Evolutionary conservation across 2,329 filamentous ascomycete genomes (phyloP), one percentile per base, ranked within the genome.

Genomic region (Aspergillus sclerotialis): DNA sequence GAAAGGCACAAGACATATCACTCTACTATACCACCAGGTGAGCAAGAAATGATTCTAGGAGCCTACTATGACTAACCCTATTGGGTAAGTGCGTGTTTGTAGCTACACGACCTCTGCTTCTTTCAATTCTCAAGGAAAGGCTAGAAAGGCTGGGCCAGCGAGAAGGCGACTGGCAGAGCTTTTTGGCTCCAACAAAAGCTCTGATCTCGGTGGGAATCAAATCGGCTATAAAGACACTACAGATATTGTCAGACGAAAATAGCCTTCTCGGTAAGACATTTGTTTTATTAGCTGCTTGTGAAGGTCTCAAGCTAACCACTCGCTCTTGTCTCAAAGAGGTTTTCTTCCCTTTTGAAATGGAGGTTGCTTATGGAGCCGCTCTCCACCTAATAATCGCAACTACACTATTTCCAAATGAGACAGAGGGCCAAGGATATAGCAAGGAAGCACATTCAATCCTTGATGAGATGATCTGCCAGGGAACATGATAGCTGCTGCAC

Each of bases 121-220:
- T 67, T 0, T 64, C 61, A 0, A 54, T 65, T 0, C 45, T 67
- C 0, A 64, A 59, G 30, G 58, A 65, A 33, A 45, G 60, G 2
- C 37, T 63, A 0, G 55, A 63, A 0, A 53, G 48, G 5, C 36
- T 61, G 5, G 37, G 36, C 9, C 25, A 33, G 6, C 27, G 37
- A 11, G 27, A 16, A 16, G 33, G 28, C 19, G 33, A 36, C 8
- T 39, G 37, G 37, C 28, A 39, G 23, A 18, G 28, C 4, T 18
- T 39, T 5, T 10, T 39, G 11, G 5, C 17, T 2, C 53, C 52
- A 2, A 64, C 60, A 1, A 58, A 53, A 9, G 43, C 58, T 0
- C 35, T 67, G 0, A 63, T 67, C 5, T 58, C 55, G 0, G 62
- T 56, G 0, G 60, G 64, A 4, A 65, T 66, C 13, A 65, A 66